Evolutionary conservation across 2,329 filamentous ascomycete genomes (phyloP), one percentile per base, ranked within the genome.

Genomic region (Pezicula neosporulosa): DNA sequence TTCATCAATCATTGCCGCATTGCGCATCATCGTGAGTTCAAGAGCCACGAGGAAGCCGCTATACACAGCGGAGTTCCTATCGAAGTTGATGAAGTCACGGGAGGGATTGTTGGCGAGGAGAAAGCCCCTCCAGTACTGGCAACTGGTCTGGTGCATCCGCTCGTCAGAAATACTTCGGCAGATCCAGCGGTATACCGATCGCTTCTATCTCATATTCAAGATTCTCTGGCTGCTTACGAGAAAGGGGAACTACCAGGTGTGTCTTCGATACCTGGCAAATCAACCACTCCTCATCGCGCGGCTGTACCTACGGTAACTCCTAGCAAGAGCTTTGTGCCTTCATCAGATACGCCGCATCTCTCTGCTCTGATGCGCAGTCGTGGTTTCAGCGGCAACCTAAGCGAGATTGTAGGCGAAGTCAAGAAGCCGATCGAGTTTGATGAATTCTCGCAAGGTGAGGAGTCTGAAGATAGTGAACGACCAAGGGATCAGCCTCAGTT

Each of bases 1-100:
- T 97, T 97, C 72, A 94, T 99, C 73, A 99, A 99, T 66, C 94
- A 99, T 67, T 97, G 93, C 68, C 90, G 94, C 51, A 97, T 99
- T 62, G 91, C 92, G 24, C 94, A 99, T 72, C 89, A 87, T 66
- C 82, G 90, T 53, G 91, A 95, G 57, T 97, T 92, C 76, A 93
- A 96, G 72, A 97, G 90, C 62, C 94, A 99, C 65, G 93, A 97
- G 68, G 90, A 92, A 64, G 94, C 94, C 56, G 94, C 93, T 33
- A 80, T 92, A 50, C 87, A 89, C 53, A 95, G 90, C 61, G 94
- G 94, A 48, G 86, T 92, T 59, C 83, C 87, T 12, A 83, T 96
- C 52, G 89, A 96, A 61, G 75, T 82, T 56, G 80, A 87, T 57
- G 83, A 87, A 49, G 69, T 69, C 27, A 33, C 30, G 3, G 76